Evolutionary conservation across 352 stramenopile genomes (phyloP), one percentile per base, ranked within the genome.

Genomic region (Pythium insidiosum): DNA sequence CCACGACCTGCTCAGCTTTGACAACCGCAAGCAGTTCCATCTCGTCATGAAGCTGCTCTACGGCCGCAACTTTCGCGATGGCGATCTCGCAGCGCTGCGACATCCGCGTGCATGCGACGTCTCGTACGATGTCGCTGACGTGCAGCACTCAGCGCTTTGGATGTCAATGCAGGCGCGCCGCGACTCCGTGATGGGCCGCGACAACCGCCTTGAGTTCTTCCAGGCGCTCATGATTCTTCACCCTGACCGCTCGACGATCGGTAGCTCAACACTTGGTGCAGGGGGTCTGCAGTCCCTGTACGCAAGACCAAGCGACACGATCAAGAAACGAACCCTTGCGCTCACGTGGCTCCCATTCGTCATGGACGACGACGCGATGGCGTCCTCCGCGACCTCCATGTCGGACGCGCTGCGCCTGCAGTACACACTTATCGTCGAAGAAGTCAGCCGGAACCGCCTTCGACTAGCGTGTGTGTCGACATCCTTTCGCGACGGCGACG

Each of bases 401-500:
- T 22, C 39, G n/a, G 68, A 76, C 22, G 40, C 47, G 4, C 44
- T 85, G 18, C 61, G 74, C 47, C 36, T 85, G 44, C 68, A 85
- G 50, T 83, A 78, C 43, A 83, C 70, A 3, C 51, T 85, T 11
- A 70, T 85, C 20, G 50, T 85, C 6, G 73, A 85, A 48, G 73
- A 85, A 43, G 71, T 85, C 38, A 36, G 50, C 13, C 53, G 54
- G 21, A 47, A 70, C 28, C 66, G 61, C 0, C 33, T 85, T 29
- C 68, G 68, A 7, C 40, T 85, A 11, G 81, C 69, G 18, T 83
- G 73, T 15, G 60, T 85, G 18, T 66, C 68, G 10, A 76, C 59
- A 28, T 78, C 68, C 1, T 83, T 75, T 43, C 67, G 72, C 22
- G 73, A 83, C 22, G 48, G 58, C 6, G 47, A 71, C 18, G 35